phyloP scores from a whole-genome alignment of 2,329 filamentous ascomycete genomes.

The Chrysoporthe deuterocubensis region DNA sequence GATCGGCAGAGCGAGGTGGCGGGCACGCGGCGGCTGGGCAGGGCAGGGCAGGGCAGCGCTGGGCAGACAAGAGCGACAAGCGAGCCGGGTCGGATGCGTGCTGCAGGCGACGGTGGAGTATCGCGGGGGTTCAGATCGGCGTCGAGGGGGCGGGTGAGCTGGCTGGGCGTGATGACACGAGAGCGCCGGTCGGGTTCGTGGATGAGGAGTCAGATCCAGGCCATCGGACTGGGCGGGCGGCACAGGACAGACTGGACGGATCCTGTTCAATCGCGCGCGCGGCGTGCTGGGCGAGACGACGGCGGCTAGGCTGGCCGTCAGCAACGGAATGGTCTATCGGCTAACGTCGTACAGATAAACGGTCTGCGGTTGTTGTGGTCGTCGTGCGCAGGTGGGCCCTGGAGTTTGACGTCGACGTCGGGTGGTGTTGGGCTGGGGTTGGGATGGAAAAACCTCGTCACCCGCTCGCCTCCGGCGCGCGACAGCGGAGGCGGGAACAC shows the following conservation, averaged over 20 bases:
- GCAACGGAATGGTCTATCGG: not conserved
- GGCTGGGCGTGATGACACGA: conserved; percentile 1
- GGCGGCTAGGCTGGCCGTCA: not conserved
- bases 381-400: not conserved
- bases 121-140: not conserved
- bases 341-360: not conserved
- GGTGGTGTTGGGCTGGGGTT: conserved; percentile 4
- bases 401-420: conserved; percentile 1
- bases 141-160: not conserved
- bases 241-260: too few relatives aligned
- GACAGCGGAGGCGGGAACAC: conserved; percentile 5
- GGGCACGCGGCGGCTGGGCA: not conserved
- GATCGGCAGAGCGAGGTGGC: conserved; percentile 8
- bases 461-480: conserved; percentile 5
- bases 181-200: conserved; percentile 3
- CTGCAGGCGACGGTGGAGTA: not conserved
- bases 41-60: not conserved
- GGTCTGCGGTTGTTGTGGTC: not conserved
- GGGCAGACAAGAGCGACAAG: not conserved
- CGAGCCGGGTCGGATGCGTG: conserved; percentile 1
- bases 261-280: conserved; percentile 1
- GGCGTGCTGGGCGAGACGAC: not conserved
- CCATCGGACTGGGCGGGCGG: not conserved
- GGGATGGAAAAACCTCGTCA: conserved; percentile 11
- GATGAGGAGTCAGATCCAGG: conserved; percentile 2